These are phyloP conservation scores for Stevia rebaudiana DNA, from an alignment of 140 eudicot species.

Conservation along the genomic window DNA sequence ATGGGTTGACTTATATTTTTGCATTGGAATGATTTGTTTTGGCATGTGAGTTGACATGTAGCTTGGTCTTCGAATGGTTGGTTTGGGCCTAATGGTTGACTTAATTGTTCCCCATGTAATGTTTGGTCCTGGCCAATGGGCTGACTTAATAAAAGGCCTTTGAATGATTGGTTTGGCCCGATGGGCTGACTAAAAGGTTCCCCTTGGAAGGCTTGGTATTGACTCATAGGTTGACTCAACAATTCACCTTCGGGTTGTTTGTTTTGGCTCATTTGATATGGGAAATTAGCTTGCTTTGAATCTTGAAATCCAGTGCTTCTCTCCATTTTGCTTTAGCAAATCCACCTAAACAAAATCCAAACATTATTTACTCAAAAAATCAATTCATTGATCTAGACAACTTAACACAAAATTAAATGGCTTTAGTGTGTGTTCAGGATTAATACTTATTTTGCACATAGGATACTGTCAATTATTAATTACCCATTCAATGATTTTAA, in stretches of 20 bases:
- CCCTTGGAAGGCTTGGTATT: not conserved
- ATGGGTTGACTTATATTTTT: not conserved
- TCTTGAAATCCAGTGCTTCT: conserved; percentile 12
- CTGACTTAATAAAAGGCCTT: not conserved
- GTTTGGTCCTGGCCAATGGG: not conserved
- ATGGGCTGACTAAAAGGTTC: too few relatives aligned
- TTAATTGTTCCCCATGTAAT: not conserved
- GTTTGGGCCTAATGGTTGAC: not conserved
- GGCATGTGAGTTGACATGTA: not conserved
- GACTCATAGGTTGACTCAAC: not conserved
- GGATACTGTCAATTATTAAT: not conserved
- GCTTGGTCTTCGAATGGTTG: not conserved
- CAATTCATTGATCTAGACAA: not conserved
- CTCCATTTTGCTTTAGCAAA: not conserved
- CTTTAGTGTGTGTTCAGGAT: not conserved
- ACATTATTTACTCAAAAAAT: not conserved
- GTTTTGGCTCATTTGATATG: too few relatives aligned
- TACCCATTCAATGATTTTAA: not conserved
- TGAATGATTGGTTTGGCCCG: too few relatives aligned
- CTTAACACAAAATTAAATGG: not conserved
- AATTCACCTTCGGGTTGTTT: too few relatives aligned
- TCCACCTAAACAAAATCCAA: not conserved
- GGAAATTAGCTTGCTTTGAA: conserved; percentile 3
- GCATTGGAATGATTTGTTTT: not conserved
- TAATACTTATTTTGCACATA: not conserved